Base-by-base conservation (phyloP, 2,329 filamentous ascomycete species). In the Ophiocordyceps robertsii region DNA sequence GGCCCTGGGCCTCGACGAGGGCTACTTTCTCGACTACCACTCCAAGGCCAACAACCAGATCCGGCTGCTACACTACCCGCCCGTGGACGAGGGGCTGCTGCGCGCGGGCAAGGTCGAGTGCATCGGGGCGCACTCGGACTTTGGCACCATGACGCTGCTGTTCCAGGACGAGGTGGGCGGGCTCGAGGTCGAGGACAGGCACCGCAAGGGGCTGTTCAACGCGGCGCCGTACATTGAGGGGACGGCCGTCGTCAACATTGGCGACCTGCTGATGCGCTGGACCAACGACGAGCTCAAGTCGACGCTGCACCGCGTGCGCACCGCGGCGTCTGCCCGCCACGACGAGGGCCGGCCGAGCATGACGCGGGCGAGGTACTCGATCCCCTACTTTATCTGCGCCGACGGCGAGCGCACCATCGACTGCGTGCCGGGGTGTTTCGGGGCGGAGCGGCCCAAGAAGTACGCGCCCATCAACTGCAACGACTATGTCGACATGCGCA, bases 11-110 rank as follows among this genome's bases (percentile, higher is more conserved):
- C 65, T 88, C 6, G 70, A 77, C 0, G 70, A 77, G 50, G 54
- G 55, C 12, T 90, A 79, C 68, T 93, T 94, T 51, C 83, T 92
- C 53, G 55, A 59, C 14, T 57, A 69, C 41, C 75, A 80, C 54
- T 66, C 64, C 21, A 68, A 68, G 0, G 62, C 70, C 47, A 70
- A 77, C 48, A 77, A 77, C 49, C 75, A 79, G 45, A 59, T 80
- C 6, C 67, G 77, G 2, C 55, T 82, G 33, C 60, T 80, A 32
- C 75, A 80, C 53, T 81, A 62, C 35, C 59, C 59, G 4, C 51
- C 56, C 7, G 53, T 57, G 2, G 51, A 58, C 24, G 56, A 53
- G 29, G 44, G 51, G 29, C 43, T 54, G 19, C 50, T 60, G 12
- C 44, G 46, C 7, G 48, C 49, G 19, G 57, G 51, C 5, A 51